Conservation (phyloP, 495 filamentous ascomycete species). For the Astrothelium macrocarpum region DNA sequence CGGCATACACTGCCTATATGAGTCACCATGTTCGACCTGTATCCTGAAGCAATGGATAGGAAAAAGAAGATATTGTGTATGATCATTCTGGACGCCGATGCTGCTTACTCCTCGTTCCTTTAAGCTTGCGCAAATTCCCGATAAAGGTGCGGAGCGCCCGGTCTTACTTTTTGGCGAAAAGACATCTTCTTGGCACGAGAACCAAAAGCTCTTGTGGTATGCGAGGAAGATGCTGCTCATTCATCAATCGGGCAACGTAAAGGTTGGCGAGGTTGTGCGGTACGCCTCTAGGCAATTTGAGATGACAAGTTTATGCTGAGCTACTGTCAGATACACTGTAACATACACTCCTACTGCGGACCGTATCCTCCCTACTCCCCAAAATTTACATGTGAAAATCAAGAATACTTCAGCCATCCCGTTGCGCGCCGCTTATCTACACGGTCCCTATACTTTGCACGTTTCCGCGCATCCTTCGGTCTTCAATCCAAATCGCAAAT, state of each 20-base stretch:
- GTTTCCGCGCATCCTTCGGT: slow-evolving; percentile 69
- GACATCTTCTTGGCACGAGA: slow-evolving; percentile 21
- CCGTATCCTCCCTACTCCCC: slow-evolving; percentile 74
- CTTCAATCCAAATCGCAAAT: slow-evolving; percentile 69
- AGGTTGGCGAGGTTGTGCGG: slow-evolving; percentile 83
- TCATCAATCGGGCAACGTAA: slow-evolving; percentile 79
- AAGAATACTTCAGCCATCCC: slow-evolving; percentile 87
- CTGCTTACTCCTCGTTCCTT: slow-evolving; percentile 26
- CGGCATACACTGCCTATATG: background rate
- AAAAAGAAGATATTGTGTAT: background rate
- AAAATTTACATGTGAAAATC: slow-evolving; percentile 69
- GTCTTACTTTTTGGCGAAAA: slow-evolving; percentile 18
- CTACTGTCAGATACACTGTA: slow-evolving; percentile 61
- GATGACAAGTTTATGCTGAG: background rate
- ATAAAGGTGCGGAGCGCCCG: slow-evolving; percentile 18
- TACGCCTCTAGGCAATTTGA: slow-evolving; percentile 20
- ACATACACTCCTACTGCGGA: slow-evolving; percentile 87
- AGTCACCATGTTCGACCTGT: background rate
- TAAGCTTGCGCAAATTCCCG: slow-evolving; percentile 21
- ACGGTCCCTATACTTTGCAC: slow-evolving; percentile 87
- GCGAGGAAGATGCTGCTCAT: slow-evolving; percentile 66
- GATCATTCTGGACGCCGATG: slow-evolving; percentile 12
- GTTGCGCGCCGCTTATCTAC: slow-evolving; percentile 86
- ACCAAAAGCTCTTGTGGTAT: slow-evolving; percentile 15
- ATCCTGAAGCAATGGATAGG: background rate